Evolutionary conservation across 495 filamentous ascomycete genomes (phyloP), one percentile per base, ranked within the genome.

Genomic region (Penicillium canescens): DNA sequence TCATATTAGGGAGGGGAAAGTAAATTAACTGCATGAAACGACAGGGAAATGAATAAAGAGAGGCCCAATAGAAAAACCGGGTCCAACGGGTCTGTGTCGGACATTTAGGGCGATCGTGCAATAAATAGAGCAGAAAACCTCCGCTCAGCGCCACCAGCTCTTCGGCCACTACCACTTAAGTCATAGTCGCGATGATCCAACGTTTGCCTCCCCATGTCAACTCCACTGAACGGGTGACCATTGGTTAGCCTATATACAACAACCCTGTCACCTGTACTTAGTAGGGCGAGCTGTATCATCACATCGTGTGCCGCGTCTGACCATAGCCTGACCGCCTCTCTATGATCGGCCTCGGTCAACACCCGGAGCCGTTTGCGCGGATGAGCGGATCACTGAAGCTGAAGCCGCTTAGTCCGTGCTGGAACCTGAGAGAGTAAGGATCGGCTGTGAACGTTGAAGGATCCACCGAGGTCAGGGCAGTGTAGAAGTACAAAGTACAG

Each of bases 161-260:
- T 31, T 50, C 44, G 58, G 54, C 26, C 51, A 45, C 49, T 55
- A 46, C 62, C 62, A 59, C 55, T 62, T 65, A 48, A 23, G 62
- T 65, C 59, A 60, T 59, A 55, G 55, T 64, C 12, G 23, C 16
- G 62, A 60, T 63, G 62, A 65, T 65, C 62, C 53, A 55, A 62
- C 62, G 53, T 46, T 62, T 45, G 46, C 38, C 52, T 48, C 52
- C 42, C 52, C 46, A 28, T 42, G 35, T 31, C 51, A 23, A 43
- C 57, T 52, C 42, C 52, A 49, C 46, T 5, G 28, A 6, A 2
- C 0, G 0, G 6, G 1, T 4, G 23, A 31, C 28, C 3, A 31
- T 47, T 52, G 50, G 50, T 20, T 43, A 11, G 21, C 26, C 16
- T n/a, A 46, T 36, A 26, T 13, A 13, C 23, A 34, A 23, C 44